Base-by-base conservation (phyloP, 306 rosid genomes). In the Cicer chorassanicum region DNA sequence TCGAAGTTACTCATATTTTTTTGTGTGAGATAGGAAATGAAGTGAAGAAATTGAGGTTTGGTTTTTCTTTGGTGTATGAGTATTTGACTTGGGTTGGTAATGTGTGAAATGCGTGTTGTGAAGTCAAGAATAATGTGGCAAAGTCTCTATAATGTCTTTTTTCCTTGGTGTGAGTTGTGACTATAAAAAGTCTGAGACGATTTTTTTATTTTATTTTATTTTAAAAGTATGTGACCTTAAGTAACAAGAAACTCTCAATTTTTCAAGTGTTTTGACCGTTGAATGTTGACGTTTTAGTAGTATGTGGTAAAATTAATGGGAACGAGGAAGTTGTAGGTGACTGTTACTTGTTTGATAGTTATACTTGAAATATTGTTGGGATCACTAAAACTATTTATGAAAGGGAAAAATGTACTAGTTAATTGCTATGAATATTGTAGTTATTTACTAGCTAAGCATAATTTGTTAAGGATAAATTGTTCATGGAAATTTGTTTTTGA, bases 231-330 rank as follows among this genome's bases (percentile, higher is more conserved):
- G 36, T 29, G 60, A 50, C 9, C 10, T 60, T 8, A 50, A 50
- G 40, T 39, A 21, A 74, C 80, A 74, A 74, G 72, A 61, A 74
- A 80, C 72, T 39, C 29, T 34, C 15, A 9, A 1, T 6, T 10
- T 19, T 57, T 74, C 77, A 68, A 74, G 45, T 6, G n/a, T 6
- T 63, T 80, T 81, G 80, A 81, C 77, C 10, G 44, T 62, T 65
- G 46, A 79, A 73, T 46, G 14, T 79, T 79, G 79, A 79, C 68
- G 46, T 10, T 19, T 8, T 13, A 34, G 5, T 18, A 1, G 39
- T 6, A 1, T 70, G 1, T 43, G 5, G 43, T 7, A 9, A 34
- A n/a, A 72, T 9, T 14, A 76, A 8, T 66, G 74, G 21, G 73
- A 46, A 39, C 12, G 11, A 0, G 15, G 48, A 46, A 7, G 21